Evolutionary conservation across 2,329 filamentous ascomycete genomes (phyloP).

Genomic region (Chrysosphaeria jannelii): DNA sequence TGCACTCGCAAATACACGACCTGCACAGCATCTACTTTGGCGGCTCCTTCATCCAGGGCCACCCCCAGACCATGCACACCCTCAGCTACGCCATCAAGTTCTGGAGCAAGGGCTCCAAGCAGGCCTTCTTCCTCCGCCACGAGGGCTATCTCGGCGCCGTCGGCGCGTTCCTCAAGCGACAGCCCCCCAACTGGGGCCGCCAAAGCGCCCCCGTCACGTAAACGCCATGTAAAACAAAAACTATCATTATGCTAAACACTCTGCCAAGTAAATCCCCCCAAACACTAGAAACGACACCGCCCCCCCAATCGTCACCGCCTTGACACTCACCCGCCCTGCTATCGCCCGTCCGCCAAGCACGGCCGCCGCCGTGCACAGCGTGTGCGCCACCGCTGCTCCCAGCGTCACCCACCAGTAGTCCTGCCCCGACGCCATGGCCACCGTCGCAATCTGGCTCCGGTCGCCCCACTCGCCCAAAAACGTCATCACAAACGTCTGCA

Average conservation of each 20-base stretch:
- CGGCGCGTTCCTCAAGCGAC: constrained; percentile 74
- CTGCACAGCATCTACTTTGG: constrained; percentile 91
- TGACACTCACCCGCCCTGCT: constrained; percentile 77
- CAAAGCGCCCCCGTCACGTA: constrained; percentile 43
- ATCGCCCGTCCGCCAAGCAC: constrained; percentile 81
- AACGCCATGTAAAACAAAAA: no score
- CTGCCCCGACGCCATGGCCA: constrained; percentile 92
- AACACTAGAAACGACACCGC: constrained; percentile 76
- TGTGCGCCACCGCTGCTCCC: constrained; percentile 64
- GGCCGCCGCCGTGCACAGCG: constrained; percentile 66
- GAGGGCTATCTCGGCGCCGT: constrained; percentile 89
- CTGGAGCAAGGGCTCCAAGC: constrained; percentile 74
- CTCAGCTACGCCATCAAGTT: constrained; percentile 91
- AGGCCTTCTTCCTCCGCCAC: constrained; percentile 84
- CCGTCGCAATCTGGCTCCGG: constrained; percentile 87
- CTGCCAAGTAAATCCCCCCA: constrained; percentile 68
- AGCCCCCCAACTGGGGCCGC: constrained; percentile 74
- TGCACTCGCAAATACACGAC: constrained; percentile 87
- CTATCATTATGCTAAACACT: no score
- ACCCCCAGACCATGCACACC: constrained; percentile 94
- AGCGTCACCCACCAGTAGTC: constrained; percentile 98
- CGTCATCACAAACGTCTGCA: constrained; percentile 97
- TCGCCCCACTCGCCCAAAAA: constrained; percentile 97
- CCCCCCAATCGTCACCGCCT: constrained; percentile 81
- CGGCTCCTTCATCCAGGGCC: constrained; percentile 83